phyloP scores from a whole-genome alignment of 1,284 basidiomycete genomes.

The Pascua sp. region DNA sequence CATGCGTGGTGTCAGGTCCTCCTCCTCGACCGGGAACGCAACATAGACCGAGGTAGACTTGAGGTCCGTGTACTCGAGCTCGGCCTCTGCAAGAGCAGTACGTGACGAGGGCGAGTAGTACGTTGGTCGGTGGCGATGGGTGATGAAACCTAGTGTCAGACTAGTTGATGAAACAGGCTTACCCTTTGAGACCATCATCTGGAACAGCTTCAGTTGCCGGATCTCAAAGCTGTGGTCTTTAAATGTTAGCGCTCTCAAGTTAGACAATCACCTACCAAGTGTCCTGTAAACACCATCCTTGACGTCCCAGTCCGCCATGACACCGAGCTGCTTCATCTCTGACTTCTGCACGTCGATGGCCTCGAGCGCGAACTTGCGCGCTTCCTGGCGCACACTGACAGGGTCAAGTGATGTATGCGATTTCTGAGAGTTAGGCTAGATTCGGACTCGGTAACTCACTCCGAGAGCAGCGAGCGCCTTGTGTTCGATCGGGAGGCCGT shows the following conservation, averaged over 20 bases:
- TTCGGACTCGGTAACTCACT: slow-evolving; percentile 48
- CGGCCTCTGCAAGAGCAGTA: slow-evolving; percentile 93
- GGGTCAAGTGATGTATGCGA: slow-evolving; percentile 57
- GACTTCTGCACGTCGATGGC: slow-evolving; percentile 73
- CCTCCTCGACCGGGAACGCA: slow-evolving; percentile 59
- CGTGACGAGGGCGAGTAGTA: slow-evolving; percentile 93
- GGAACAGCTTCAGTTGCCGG: slow-evolving; percentile 80
- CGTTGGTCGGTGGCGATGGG: slow-evolving; percentile 81
- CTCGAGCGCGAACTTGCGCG: slow-evolving; percentile 67
- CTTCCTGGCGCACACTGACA: slow-evolving; percentile 66
- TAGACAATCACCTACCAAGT: slow-evolving; percentile 57
- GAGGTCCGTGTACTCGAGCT: slow-evolving; percentile 88
- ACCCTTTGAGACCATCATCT: slow-evolving; percentile 83
- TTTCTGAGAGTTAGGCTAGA: slow-evolving; percentile 21
- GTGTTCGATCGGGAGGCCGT: slow-evolving; percentile 94
- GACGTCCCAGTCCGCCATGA: slow-evolving; percentile 88
- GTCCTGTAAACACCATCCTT: slow-evolving; percentile 77
- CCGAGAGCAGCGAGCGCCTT: slow-evolving; percentile 77
- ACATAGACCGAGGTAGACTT: slow-evolving; percentile 85
- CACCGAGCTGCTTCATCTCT: slow-evolving; percentile 77
- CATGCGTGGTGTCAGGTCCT: slow-evolving; percentile 36
- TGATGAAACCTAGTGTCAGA: slow-evolving; percentile 55
- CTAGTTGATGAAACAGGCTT: slow-evolving; percentile 6
- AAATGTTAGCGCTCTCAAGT: not conserved
- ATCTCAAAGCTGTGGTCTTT: slow-evolving; percentile 87